Evolutionary conservation across 2,329 filamentous ascomycete genomes (phyloP).

Genomic region (Talaromyces sp.): DNA sequence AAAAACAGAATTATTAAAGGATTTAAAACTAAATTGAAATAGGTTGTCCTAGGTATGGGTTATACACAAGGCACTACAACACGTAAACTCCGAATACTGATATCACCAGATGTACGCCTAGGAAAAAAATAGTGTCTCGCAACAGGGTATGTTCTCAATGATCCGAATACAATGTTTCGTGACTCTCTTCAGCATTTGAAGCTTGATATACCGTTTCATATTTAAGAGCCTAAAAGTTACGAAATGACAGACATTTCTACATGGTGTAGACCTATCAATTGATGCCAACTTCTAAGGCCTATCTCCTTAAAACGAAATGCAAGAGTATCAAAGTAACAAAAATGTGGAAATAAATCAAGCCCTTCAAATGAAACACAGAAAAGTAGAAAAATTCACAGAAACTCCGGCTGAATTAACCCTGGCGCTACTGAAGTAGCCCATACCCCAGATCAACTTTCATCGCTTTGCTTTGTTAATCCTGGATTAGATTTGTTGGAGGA

Average conservation of each 20-base stretch:
- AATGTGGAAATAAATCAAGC: too few species aligned
- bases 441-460: not conserved
- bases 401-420: not conserved
- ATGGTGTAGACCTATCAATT: too few species aligned
- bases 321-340: too few species aligned
- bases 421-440: not conserved
- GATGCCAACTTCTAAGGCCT: not conserved
- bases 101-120: not conserved
- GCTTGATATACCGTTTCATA: not conserved
- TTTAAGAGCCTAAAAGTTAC: not conserved
- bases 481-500: not conserved
- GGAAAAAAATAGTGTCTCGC: not conserved
- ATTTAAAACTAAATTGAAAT: too few species aligned
- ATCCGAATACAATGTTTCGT: not conserved
- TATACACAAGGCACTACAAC: not conserved
- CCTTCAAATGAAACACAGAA: too few species aligned
- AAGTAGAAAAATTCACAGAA: not conserved
- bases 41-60: not conserved
- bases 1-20: too few species aligned
- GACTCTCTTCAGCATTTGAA: not conserved
- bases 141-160: not conserved
- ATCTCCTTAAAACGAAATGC: not conserved
- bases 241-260: not conserved
- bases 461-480: not conserved
- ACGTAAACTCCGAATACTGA: not conserved